phyloP scores from a whole-genome alignment of 805 yeast species.

The Ogataea henricii region DNA sequence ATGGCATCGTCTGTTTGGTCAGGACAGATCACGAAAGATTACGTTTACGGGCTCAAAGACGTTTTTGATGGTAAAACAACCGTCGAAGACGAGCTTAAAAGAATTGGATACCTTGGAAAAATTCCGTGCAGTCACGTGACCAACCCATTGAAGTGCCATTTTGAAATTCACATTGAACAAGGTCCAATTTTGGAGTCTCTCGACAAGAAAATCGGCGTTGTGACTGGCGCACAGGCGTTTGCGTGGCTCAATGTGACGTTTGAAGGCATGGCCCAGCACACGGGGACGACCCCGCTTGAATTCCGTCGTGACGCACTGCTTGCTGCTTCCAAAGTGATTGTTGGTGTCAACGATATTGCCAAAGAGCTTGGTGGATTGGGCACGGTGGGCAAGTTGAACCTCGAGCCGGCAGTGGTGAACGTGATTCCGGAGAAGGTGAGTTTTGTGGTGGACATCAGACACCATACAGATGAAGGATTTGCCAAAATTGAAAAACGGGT shows the following conservation, averaged over 20 bases:
- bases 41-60: conserved; percentile 52
- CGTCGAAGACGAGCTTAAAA: conserved; percentile 53
- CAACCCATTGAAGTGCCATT: conserved; percentile 66
- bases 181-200: conserved; percentile 69
- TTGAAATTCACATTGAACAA: conserved; percentile 76
- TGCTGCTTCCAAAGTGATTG: conserved; percentile 59
- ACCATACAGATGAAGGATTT: conserved; percentile 44
- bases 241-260: conserved; percentile 61
- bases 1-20: conserved; percentile 74
- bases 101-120: conserved; percentile 65
- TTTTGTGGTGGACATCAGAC: conserved; percentile 61
- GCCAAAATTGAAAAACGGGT: conserved; percentile 36
- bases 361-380: conserved; percentile 51
- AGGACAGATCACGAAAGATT: conserved; percentile 47
- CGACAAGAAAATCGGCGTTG: conserved; percentile 61
- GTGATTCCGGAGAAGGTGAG: conserved; percentile 65
- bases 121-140: conserved; percentile 47
- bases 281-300: conserved; percentile 71
- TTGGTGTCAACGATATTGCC: conserved; percentile 58
- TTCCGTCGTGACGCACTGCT: conserved; percentile 63
- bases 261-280: conserved; percentile 66
- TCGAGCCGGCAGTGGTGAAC: conserved; percentile 63
- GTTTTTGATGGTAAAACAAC: conserved; percentile 52
- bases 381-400: conserved; percentile 58
- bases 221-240: conserved; percentile 66